Evolutionary conservation across 2,329 filamentous ascomycete species (phyloP), one percentile per base, ranked within the genome.

Genomic region (Cercospora sp.): DNA sequence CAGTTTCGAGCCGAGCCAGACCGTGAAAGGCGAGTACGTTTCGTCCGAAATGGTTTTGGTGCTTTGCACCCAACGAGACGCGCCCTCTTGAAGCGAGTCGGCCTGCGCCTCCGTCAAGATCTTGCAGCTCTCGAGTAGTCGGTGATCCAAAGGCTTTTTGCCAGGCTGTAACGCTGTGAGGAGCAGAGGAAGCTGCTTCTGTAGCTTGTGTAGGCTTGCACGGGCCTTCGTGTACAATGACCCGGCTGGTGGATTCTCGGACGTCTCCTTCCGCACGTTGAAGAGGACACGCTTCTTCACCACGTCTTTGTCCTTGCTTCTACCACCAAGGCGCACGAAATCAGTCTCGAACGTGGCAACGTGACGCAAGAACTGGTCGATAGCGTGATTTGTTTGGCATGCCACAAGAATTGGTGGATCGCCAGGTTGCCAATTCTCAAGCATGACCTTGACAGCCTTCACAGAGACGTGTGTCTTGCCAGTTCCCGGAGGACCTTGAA

Each of bases 311-410:
- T 91, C 89, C 62, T 87, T 86, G 18, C 90, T 91, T 31, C 91
- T 86, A 2, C 89, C 88, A 51, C 93, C 93, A 9, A 92, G 79
- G 8, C 90, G 86, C 60, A 90, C 80, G 66, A 93, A 89, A 1
- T 87, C 84, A 0, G 80, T 78, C 72, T 90, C 89, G 72, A 90
- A 90, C 5, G 81, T 75, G 1, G 87, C 82, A 16, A 93, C 83
- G 64, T 90, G 87, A 0, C 81, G 80, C 0, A 97, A 82, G 0
- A 97, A 82, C 75, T 97, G 93, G 73, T 97, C 93, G 0, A 97
- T 81, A 0, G 93, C 93, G 78, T 97, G 93, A 67, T 97, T 97
- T 0, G 93, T 97, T 74, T 97, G 93, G 7, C 92, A 93, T 0
- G 93, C 87, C 3, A 97, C 83, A 20, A 97, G 84, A 31, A 97